A percentile compares a stretch with the other conserved stretches of the same genome.
phyloP scores from a whole-genome alignment of 768 basidiomycete genomes.

The Royoungia palumana region DNA sequence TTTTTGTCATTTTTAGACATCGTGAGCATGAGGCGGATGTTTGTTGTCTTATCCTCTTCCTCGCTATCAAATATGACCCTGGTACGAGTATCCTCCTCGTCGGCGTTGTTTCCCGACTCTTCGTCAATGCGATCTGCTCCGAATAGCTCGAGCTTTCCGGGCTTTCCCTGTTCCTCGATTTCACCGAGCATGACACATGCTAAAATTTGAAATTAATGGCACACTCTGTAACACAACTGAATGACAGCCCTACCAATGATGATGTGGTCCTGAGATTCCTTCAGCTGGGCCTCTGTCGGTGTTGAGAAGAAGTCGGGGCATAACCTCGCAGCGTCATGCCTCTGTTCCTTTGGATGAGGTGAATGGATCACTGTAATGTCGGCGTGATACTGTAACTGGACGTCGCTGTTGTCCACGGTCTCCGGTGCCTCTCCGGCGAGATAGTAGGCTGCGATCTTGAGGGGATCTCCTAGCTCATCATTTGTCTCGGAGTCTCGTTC shows the following conservation, averaged over 20 bases:
- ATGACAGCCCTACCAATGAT: slow-evolving; percentile 1
- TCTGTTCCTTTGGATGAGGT: slow-evolving; percentile 6
- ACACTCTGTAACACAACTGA: background rate
- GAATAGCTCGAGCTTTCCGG: too few species aligned
- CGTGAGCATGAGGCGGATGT: slow-evolving; percentile 8
- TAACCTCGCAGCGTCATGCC: slow-evolving; percentile 13
- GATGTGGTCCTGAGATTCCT: slow-evolving; percentile 4
- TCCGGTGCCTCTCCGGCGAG: slow-evolving; percentile 6
- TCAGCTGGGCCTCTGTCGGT: slow-evolving; percentile 10
- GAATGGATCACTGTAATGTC: slow-evolving; percentile 11
- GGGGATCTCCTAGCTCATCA: background rate
- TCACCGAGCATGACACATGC: slow-evolving; percentile 8
- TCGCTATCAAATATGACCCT: background rate
- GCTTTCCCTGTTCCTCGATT: slow-evolving; percentile 2
- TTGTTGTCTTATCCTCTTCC: slow-evolving; percentile 5
- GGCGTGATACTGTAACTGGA: slow-evolving; percentile 6
- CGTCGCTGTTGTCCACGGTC: background rate
- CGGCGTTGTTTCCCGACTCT: too few species aligned
- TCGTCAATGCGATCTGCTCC: background rate
- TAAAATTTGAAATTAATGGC: background rate
- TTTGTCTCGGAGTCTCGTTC: too few species aligned
- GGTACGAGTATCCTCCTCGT: too few species aligned
- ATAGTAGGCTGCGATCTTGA: slow-evolving; percentile 6
- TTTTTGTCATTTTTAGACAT: slow-evolving; percentile 6
- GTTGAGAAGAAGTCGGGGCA: slow-evolving; percentile 17